These are phyloP conservation scores for Salmacisia buchloeana DNA, from an alignment of 1,284 basidiomycete genomes.

Conservation along the genomic window DNA sequence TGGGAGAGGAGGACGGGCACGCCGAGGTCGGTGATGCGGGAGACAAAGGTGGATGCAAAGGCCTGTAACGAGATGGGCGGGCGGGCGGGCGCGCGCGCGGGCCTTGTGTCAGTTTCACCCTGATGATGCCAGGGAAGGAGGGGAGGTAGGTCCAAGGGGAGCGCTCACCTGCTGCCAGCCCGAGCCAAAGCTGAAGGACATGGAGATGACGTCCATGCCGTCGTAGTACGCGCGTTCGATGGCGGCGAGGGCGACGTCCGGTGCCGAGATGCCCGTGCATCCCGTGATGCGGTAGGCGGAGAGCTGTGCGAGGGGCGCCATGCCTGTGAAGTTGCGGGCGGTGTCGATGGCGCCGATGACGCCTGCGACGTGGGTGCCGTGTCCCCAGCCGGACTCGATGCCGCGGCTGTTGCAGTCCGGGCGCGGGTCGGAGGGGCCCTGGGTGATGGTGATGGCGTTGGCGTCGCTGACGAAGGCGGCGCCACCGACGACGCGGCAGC, in stretches of 20 bases:
- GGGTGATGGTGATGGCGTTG: slow-evolving; percentile 45
- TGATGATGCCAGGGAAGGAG: neutral
- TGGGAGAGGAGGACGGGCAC: slow-evolving; percentile 40
- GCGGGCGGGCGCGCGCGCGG: slow-evolving; percentile 59
- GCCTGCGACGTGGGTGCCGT: slow-evolving; percentile 61
- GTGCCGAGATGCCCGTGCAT: slow-evolving; percentile 48
- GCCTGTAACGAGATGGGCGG: slow-evolving; percentile 24
- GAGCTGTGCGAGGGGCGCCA: slow-evolving; percentile 28
- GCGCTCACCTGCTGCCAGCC: too few relatives aligned
- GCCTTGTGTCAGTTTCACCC: too few relatives aligned
- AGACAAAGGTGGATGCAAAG: slow-evolving; percentile 20
- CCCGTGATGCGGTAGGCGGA: slow-evolving; percentile 53
- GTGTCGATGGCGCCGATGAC: slow-evolving; percentile 61
- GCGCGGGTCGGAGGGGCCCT: slow-evolving; percentile 43
- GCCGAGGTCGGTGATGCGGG: slow-evolving; percentile 22
- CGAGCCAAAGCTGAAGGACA: too few relatives aligned
- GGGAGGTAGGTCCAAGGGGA: neutral
- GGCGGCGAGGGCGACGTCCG: slow-evolving; percentile 51
- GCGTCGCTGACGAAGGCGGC: slow-evolving; percentile 45
- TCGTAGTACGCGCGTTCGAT: slow-evolving; percentile 38
- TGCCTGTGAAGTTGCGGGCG: slow-evolving; percentile 30
- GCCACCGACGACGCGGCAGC: slow-evolving; percentile 28
- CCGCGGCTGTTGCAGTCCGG: slow-evolving; percentile 52
- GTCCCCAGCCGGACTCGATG: slow-evolving; percentile 40
- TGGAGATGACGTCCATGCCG: slow-evolving; percentile 59